Conservation (phyloP, 495 filamentous ascomycete species). For the Penicillium maclennaniae region DNA sequence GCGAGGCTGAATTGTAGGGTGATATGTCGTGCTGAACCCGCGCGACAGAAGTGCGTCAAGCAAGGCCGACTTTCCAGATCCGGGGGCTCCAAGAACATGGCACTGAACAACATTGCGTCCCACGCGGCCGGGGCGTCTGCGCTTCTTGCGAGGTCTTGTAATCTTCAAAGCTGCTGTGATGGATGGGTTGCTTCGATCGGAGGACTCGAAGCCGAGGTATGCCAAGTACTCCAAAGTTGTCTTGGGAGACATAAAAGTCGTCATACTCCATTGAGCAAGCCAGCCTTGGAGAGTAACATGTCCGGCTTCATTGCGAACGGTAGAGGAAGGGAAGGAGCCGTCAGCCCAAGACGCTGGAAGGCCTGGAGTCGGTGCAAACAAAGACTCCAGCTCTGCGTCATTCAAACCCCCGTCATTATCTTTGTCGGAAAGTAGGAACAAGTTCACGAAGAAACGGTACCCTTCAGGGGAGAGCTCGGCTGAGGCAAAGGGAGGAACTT, state of each 20-base stretch:
- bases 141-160: slow-evolving; percentile 82
- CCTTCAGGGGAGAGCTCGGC: slow-evolving; percentile 92
- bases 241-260: slow-evolving; percentile 90
- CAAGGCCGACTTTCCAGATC: slow-evolving; percentile 83
- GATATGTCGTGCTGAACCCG: slow-evolving; percentile 79
- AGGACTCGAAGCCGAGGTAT: slow-evolving; percentile 82
- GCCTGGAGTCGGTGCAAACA: slow-evolving; percentile 93
- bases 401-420: slow-evolving; percentile 96
- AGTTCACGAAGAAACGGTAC: slow-evolving; percentile 95
- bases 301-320: slow-evolving; percentile 90
- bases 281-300: slow-evolving; percentile 96
- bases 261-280: slow-evolving; percentile 99
- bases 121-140: slow-evolving; percentile 74
- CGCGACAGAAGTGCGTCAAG: slow-evolving; percentile 87
- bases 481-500: slow-evolving; percentile 84
- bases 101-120: slow-evolving; percentile 95
- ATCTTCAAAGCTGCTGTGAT: slow-evolving; percentile 83
- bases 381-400: slow-evolving; percentile 70
- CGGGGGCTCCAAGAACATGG: slow-evolving; percentile 82
- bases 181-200: slow-evolving; percentile 57
- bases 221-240: slow-evolving; percentile 94
- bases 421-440: slow-evolving; percentile 92
- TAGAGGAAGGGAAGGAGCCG: slow-evolving; percentile 88
- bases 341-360: slow-evolving; percentile 83
- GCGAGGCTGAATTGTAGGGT: slow-evolving; percentile 90